These are phyloP conservation scores for Voacanga thouarsii DNA, from an alignment of 257 asterid species.

Conservation along the genomic window DNA sequence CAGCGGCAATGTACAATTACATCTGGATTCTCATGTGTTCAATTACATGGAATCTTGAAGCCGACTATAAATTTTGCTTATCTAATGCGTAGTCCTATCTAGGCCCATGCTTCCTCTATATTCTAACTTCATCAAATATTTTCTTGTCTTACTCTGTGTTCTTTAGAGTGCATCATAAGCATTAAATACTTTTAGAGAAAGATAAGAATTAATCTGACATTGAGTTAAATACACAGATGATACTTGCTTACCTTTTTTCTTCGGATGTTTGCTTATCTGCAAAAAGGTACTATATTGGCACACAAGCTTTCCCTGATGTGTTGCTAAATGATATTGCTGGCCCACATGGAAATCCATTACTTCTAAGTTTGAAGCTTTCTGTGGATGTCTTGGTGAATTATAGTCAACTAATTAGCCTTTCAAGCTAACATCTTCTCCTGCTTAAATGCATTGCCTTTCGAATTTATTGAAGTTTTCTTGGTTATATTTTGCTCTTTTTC, in stretches of 20 bases:
- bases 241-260: neutral
- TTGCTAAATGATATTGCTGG: conserved; percentile 95
- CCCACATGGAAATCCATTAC: conserved; percentile 89
- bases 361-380: conserved; percentile 90
- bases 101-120: neutral
- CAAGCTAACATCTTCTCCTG: no score
- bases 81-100: neutral
- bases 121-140: no score
- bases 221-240: neutral
- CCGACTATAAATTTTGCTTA: neutral
- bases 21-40: neutral
- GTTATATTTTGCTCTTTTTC: no score
- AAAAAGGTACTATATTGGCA: conserved; percentile 76
- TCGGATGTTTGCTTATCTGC: conserved; percentile 20
- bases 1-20: no score
- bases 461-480: no score
- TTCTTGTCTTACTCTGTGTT: neutral
- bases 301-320: conserved; percentile 75
- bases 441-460: no score
- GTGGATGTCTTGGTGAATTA: conserved; percentile 95
- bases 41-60: no score
- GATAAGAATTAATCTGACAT: neutral
- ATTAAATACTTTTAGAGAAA: no score
- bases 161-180: neutral
- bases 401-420: no score